A percentile compares a stretch with the other conserved stretches of the same genome.
phyloP scores from a whole-genome alignment of 2,329 filamentous ascomycete species.

The Cryphonectria nitschkei region DNA sequence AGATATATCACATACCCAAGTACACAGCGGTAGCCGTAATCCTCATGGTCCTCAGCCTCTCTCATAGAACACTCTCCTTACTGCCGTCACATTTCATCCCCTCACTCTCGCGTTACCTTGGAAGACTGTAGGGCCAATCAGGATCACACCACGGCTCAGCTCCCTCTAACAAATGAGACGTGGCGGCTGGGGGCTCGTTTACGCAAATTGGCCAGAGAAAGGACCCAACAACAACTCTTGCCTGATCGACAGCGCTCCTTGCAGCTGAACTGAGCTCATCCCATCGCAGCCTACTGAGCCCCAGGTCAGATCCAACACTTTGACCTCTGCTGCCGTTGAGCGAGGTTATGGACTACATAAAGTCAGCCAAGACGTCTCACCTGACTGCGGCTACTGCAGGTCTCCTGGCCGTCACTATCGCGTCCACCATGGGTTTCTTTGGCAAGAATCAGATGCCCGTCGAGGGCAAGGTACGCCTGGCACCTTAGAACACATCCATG shows the following conservation, averaged over 20 bases:
- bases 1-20: not conserved
- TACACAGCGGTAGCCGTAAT: not conserved
- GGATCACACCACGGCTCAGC: not conserved
- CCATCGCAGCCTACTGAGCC: not conserved
- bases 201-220: not conserved
- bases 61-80: not conserved
- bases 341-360: conserved; percentile 31
- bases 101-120: not conserved
- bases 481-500: not conserved
- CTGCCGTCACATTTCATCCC: not conserved
- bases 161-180: not conserved
- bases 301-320: not conserved
- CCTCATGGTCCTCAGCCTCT: not conserved
- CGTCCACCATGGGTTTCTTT: conserved; percentile 68
- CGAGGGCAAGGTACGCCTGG: conserved; percentile 71
- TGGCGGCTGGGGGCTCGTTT: not conserved
- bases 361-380: conserved; percentile 29
- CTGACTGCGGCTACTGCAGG: conserved; percentile 36
- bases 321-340: not conserved
- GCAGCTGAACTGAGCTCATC: not conserved
- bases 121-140: not conserved
- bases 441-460: conserved; percentile 80
- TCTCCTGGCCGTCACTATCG: conserved; percentile 41
- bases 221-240: not conserved
- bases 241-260: not conserved